Evolutionary conservation across 169 alveolate species (phyloP).

Genomic region (Besnoitia besnoiti): DNA sequence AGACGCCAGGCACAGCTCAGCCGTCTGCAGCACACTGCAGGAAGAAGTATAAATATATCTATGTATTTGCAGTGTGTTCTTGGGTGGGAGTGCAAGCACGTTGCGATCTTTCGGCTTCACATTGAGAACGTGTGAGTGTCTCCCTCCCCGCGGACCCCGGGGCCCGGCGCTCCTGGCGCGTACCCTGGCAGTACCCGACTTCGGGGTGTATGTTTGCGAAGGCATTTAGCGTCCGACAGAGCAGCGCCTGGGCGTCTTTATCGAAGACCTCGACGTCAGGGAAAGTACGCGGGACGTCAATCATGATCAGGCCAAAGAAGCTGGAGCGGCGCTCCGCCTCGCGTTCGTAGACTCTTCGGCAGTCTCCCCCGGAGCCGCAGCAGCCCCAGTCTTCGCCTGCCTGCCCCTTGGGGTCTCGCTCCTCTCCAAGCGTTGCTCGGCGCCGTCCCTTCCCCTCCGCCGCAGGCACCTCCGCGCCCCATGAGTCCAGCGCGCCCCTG

Average conservation of each 20-base stretch:
- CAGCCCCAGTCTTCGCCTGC: slow-evolving; percentile 18
- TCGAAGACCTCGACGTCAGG: slow-evolving; percentile 45
- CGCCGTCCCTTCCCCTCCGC: not conserved
- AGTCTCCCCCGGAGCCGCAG: slow-evolving; percentile 16
- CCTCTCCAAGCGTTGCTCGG: not conserved
- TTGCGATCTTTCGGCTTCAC: too few species aligned
- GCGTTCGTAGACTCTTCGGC: slow-evolving; percentile 27
- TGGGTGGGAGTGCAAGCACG: too few species aligned
- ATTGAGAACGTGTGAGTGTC: too few species aligned
- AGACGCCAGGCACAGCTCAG: too few species aligned
- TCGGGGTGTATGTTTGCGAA: slow-evolving; percentile 79
- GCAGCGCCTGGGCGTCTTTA: slow-evolving; percentile 39
- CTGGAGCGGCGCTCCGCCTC: not conserved
- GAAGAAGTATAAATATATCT: too few species aligned
- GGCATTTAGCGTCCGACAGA: slow-evolving; percentile 68
- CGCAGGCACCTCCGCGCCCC: not conserved
- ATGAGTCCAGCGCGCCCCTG: not conserved
- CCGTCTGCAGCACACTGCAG: too few species aligned
- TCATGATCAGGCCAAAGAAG: slow-evolving; percentile 22
- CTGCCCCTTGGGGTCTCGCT: not conserved
- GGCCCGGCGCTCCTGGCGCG: not conserved
- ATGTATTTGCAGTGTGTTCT: too few species aligned
- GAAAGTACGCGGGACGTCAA: slow-evolving; percentile 55
- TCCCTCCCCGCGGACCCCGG: not conserved
- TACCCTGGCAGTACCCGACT: slow-evolving; percentile 83